phyloP scores from a whole-genome alignment of 2,329 filamentous ascomycete genomes.

The Aciculosporium take region DNA sequence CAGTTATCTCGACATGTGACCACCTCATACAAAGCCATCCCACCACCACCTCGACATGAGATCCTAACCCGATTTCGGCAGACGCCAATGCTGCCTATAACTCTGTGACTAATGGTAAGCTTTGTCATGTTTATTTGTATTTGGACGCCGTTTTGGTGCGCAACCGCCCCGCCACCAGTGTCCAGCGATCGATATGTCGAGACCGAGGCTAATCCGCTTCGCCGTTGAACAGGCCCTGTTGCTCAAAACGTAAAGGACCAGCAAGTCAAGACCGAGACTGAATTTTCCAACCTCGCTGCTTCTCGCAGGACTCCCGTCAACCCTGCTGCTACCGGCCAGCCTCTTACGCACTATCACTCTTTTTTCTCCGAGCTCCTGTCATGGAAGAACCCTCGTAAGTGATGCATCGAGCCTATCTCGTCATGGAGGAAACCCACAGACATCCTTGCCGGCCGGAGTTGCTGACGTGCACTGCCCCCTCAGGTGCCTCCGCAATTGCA shows the following conservation, averaged over 20 bases:
- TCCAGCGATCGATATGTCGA: slow-evolving; percentile 10
- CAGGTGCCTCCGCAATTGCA: slow-evolving; percentile 48
- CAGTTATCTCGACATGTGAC: slow-evolving; percentile 5
- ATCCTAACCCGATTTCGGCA: slow-evolving; percentile 11
- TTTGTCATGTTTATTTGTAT: too few species aligned
- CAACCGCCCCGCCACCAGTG: neutral
- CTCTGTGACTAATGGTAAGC: slow-evolving; percentile 29
- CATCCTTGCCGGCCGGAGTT: too few species aligned
- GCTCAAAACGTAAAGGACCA: slow-evolving; percentile 45
- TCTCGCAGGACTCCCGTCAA: slow-evolving; percentile 39
- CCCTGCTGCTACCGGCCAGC: slow-evolving; percentile 45
- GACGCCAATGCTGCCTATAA: slow-evolving; percentile 36
- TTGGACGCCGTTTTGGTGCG: neutral
- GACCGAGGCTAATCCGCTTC: slow-evolving; percentile 4
- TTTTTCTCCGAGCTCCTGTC: slow-evolving; percentile 56
- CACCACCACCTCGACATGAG: neutral
- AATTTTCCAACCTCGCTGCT: slow-evolving; percentile 44
- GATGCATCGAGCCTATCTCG: neutral
- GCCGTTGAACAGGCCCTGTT: slow-evolving; percentile 33
- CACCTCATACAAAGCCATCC: neutral
- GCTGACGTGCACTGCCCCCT: slow-evolving; percentile 2
- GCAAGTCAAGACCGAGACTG: slow-evolving; percentile 37
- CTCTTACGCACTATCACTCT: slow-evolving; percentile 55
- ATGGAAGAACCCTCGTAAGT: slow-evolving; percentile 52
- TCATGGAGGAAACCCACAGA: too few species aligned